phyloP scores from a whole-genome alignment of 2,329 filamentous ascomycete genomes.

The Gnomoniopsis smithogilvyi region DNA sequence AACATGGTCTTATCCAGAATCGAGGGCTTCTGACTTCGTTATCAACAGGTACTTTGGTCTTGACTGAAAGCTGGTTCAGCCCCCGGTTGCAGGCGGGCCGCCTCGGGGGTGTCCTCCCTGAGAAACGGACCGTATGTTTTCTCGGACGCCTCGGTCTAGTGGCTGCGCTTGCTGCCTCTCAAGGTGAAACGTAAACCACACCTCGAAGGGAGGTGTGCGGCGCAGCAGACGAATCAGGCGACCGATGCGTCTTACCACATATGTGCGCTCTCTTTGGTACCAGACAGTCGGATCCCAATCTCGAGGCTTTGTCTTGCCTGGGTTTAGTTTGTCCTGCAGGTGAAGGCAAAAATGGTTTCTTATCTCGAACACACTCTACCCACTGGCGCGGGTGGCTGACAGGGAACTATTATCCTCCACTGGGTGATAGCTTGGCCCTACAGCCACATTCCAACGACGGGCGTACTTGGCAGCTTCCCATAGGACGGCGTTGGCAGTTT shows the following conservation, averaged over 20 bases:
- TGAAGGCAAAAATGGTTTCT: background rate
- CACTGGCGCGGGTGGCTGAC: background rate
- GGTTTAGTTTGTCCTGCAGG: background rate
- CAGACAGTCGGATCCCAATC: background rate
- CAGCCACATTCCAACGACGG: background rate
- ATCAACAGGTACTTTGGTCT: too few species aligned
- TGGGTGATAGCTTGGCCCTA: background rate
- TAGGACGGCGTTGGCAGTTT: constrained; percentile 1
- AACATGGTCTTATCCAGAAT: too few species aligned
- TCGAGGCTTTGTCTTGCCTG: background rate
- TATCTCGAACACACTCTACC: background rate
- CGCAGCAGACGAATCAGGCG: constrained; percentile 1
- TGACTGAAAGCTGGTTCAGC: background rate
- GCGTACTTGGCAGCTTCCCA: background rate
- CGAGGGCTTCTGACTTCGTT: too few species aligned
- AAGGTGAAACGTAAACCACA: constrained; percentile 1
- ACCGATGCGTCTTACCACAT: background rate
- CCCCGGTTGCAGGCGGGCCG: constrained; percentile 10
- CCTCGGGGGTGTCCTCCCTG: constrained; percentile 14
- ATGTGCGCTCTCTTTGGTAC: background rate
- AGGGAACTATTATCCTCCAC: background rate
- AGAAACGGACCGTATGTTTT: constrained; percentile 3
- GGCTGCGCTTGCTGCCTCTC: background rate
- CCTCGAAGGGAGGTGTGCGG: background rate
- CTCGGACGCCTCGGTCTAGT: background rate